Evolutionary conservation across 2,329 filamentous ascomycete genomes (phyloP), one percentile per base, ranked within the genome.

Genomic region (Fusarium sp.): DNA sequence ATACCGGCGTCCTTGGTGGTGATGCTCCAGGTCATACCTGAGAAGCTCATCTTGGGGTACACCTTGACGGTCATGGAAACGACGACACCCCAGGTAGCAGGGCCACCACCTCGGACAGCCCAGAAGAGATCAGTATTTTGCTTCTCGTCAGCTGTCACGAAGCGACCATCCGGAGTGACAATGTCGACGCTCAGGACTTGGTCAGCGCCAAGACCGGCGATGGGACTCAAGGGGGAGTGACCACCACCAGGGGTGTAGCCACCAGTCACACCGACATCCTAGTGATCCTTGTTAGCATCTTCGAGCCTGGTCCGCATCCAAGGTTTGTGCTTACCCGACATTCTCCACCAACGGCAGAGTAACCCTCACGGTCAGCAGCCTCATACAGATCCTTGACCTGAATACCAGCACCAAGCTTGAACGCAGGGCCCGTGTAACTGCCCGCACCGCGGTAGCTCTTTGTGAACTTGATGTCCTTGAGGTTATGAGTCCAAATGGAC

Each of bases 221-320:
- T 80, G 0, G 87, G 86, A 20, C 83, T 83, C 4, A 92, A 82
- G 0, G 86, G 82, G 1, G 85, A 86, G 75, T 91, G 89, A 0
- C 91, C 90, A 22, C 89, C 90, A 13, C 89, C 90, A 74, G 90
- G 88, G 7, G 84, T 86, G 74, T 89, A 93, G 1, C 90, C 90
- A 18, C 90, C 91, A 0, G 87, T 86, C 2, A 89, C 76, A 2
- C 90, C 89, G 10, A 92, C 89, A 2, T 86, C 88, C 3, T 76
- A 2, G 10, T 18, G 2, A 27, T 5, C 2, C 14, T 10, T 0
- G 13, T 72, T 20, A 72, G 16, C 14, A 20, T 20, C 2, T 6
- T 6, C 18, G 10, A 1, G 22, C 7, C 29, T 3, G 4, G n/a
- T 29, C 8, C 3, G 1, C 0, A 22, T 7, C 0, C 9, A 13